These are phyloP conservation scores for Diaporthe australafricana DNA, from an alignment of 2,329 filamentous ascomycete genomes.

Conservation along the genomic window DNA sequence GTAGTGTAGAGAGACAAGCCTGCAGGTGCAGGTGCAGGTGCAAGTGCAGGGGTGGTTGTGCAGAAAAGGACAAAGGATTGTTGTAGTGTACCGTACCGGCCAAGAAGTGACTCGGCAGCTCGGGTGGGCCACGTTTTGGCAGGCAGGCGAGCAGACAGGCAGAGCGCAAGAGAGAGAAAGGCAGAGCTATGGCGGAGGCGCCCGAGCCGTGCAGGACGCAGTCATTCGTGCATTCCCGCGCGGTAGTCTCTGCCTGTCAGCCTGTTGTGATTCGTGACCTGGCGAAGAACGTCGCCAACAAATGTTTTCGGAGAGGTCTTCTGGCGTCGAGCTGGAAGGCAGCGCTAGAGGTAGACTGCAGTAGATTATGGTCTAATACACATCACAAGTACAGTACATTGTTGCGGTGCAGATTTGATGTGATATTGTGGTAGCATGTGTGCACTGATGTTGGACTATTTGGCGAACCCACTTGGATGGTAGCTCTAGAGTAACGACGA, in stretches of 20 bases:
- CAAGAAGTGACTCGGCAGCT: background rate
- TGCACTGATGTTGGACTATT: conserved; percentile 21
- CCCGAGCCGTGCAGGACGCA: conserved; percentile 11
- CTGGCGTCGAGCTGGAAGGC: too few species aligned
- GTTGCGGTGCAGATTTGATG: conserved; percentile 1
- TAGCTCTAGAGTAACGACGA: conserved; percentile 12
- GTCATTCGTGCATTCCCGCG: conserved; percentile 16
- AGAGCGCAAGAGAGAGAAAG: background rate
- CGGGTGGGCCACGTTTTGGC: background rate
- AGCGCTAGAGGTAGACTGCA: background rate
- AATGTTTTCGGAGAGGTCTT: background rate
- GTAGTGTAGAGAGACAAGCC: conserved; percentile 3
- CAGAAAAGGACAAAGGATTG: background rate
- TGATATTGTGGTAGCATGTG: conserved; percentile 14
- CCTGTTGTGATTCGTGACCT: background rate
- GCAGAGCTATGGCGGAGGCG: background rate
- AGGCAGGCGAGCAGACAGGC: background rate
- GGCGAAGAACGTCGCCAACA: background rate
- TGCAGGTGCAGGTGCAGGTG: conserved; percentile 14
- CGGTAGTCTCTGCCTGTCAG: background rate
- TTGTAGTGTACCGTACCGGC: too few species aligned
- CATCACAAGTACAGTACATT: background rate
- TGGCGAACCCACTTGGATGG: conserved; percentile 27
- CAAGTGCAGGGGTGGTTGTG: conserved; percentile 15
- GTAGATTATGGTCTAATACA: too few species aligned